These are phyloP conservation scores for Rhytidhysteron rufulum DNA, from an alignment of 2,329 filamentous ascomycete species.

Conservation along the genomic window DNA sequence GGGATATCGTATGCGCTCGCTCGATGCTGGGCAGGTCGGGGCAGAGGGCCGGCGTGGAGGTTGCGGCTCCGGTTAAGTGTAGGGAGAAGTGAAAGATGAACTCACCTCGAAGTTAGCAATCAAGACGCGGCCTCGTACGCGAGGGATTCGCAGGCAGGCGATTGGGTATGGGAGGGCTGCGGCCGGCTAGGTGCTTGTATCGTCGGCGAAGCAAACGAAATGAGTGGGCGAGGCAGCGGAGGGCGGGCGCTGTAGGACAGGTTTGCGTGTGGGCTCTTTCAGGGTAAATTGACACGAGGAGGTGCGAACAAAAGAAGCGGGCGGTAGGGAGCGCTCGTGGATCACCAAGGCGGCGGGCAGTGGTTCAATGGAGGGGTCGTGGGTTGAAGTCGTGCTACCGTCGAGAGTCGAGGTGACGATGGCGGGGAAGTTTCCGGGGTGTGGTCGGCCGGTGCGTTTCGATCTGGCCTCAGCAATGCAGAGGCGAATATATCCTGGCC, in stretches of 20 bases:
- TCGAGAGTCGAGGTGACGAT: conserved; percentile 2
- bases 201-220: conserved; percentile 17
- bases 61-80: not conserved
- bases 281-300: conserved; percentile 5
- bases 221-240: conserved; percentile 5
- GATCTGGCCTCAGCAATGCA: not conserved
- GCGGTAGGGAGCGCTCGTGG: not conserved
- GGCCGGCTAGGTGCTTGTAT: conserved; percentile 8
- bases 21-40: conserved; percentile 8
- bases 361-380: conserved; percentile 6
- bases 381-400: not conserved
- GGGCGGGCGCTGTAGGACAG: conserved; percentile 20
- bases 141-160: conserved; percentile 1
- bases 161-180: conserved; percentile 6
- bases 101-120: conserved; percentile 24
- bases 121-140: conserved; percentile 5
- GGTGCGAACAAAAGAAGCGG: not conserved
- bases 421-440: conserved; percentile 2
- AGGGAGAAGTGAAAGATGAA: conserved; percentile 21
- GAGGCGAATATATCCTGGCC: not conserved
- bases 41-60: conserved; percentile 6
- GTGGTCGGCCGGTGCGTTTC: not conserved
- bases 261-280: conserved; percentile 23
- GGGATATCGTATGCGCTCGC: conserved; percentile 16
- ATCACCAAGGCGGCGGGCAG: conserved; percentile 1